These are phyloP conservation scores for Aureococcus anophagefferens DNA, from an alignment of 108 stramenopile species.

Conservation along the genomic window DNA sequence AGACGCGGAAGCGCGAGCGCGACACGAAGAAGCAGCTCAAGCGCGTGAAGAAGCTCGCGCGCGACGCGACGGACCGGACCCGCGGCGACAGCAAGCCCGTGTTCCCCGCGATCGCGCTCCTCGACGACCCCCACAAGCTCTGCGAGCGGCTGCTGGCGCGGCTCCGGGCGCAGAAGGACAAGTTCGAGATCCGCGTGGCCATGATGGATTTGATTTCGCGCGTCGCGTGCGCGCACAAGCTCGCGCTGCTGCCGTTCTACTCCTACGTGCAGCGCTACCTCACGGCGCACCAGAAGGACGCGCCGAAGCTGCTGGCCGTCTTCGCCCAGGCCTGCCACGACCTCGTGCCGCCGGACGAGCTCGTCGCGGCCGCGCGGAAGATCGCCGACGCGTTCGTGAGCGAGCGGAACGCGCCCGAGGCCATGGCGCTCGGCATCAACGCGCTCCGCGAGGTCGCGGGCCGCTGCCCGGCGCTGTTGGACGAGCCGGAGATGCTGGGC, in stretches of 20 bases:
- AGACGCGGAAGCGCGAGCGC: slow-evolving; percentile 21
- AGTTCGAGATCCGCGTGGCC: slow-evolving; percentile 80
- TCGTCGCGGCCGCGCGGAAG: slow-evolving; percentile 67
- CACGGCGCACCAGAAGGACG: slow-evolving; percentile 79
- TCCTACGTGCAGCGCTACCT: slow-evolving; percentile 89
- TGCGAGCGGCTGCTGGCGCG: slow-evolving; percentile 72
- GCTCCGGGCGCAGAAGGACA: slow-evolving; percentile 54
- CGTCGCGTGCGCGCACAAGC: slow-evolving; percentile 80
- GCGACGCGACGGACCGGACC: background rate
- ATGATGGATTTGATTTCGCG: slow-evolving; percentile 91
- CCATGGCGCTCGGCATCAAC: slow-evolving; percentile 96
- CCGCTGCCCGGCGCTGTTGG: slow-evolving; percentile 72
- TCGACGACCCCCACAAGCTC: slow-evolving; percentile 88
- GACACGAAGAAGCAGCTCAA: background rate
- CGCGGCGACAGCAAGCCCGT: too few relatives aligned
- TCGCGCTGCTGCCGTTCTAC: slow-evolving; percentile 79
- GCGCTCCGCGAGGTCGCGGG: slow-evolving; percentile 73
- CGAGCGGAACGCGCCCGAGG: slow-evolving; percentile 77
- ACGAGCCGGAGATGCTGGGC: slow-evolving; percentile 78
- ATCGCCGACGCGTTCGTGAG: slow-evolving; percentile 88
- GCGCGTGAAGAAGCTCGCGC: background rate
- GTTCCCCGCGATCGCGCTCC: slow-evolving; percentile 81
- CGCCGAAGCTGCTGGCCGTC: slow-evolving; percentile 87
- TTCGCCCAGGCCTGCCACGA: slow-evolving; percentile 91
- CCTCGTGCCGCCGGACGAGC: slow-evolving; percentile 87